Conservation (phyloP, 176 grass and related monocot species). For the Avena sativa region DNA sequence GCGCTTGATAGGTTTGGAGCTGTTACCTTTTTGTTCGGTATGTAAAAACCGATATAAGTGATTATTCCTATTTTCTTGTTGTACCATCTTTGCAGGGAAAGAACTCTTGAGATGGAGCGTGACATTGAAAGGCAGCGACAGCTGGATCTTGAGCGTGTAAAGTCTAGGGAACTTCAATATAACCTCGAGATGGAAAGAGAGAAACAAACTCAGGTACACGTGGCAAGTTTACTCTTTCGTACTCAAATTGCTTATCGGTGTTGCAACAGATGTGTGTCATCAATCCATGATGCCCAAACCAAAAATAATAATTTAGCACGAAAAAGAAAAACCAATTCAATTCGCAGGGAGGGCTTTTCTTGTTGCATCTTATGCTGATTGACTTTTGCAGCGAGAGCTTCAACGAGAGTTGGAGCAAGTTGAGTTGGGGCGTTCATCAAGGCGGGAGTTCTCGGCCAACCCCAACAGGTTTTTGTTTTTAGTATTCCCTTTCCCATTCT, state of each 20-base stretch:
- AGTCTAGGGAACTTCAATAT: conserved; percentile 85
- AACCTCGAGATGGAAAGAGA: conserved; percentile 94
- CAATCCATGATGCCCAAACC: neutral
- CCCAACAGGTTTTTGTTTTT: conserved; percentile 53
- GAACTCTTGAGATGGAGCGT: conserved; percentile 69
- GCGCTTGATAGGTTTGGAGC: conserved; percentile 82
- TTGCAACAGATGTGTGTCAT: neutral
- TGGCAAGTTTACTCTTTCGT: neutral
- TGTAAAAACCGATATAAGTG: conserved; percentile 21
- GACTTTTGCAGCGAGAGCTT: conserved; percentile 75
- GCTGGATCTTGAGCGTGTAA: conserved; percentile 82
- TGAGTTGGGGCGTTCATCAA: conserved; percentile 78
- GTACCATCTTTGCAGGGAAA: conserved; percentile 60
- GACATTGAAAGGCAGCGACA: conserved; percentile 85
- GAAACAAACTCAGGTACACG: conserved; percentile 80
- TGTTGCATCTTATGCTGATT: neutral
- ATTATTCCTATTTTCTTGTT: conserved; percentile 19
- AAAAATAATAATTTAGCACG: conserved; percentile 5
- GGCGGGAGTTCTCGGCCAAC: conserved; percentile 73
- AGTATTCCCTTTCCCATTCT: neutral
- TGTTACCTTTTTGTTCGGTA: conserved; percentile 23
- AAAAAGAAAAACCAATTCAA: neutral
- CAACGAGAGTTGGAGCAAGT: conserved; percentile 90
- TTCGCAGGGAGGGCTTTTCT: neutral
- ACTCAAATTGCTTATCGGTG: neutral